A percentile compares a stretch with the other conserved stretches of the same genome.
phyloP scores from a whole-genome alignment of 2,329 filamentous ascomycete genomes.

The Exophiala oligosperma region DNA sequence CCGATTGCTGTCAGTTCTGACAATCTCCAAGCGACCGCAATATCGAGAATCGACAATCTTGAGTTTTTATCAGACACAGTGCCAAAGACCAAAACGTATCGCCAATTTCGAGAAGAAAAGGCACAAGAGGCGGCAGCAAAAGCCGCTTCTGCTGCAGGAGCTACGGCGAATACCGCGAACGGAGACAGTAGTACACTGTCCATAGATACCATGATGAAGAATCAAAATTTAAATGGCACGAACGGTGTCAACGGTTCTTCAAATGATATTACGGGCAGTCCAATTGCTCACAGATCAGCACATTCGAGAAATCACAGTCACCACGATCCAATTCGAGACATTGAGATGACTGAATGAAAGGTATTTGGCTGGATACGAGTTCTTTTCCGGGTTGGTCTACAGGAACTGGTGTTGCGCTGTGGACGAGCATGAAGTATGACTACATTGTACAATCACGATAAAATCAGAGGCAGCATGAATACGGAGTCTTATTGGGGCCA shows the following conservation, averaged over 20 bases:
- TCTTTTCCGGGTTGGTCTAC: background rate
- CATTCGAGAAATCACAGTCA: slow-evolving; percentile 21
- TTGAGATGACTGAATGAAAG: slow-evolving; percentile 23
- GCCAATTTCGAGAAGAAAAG: slow-evolving; percentile 69
- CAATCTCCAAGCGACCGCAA: slow-evolving; percentile 66
- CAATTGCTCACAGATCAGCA: slow-evolving; percentile 13
- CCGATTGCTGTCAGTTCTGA: background rate
- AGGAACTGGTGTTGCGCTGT: background rate
- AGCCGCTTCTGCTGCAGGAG: slow-evolving; percentile 29
- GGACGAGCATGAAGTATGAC: background rate
- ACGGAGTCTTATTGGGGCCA: background rate
- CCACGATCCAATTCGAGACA: slow-evolving; percentile 24
- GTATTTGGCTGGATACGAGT: background rate
- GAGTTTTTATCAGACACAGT: slow-evolving; percentile 93
- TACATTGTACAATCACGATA: background rate
- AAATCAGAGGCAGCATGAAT: background rate
- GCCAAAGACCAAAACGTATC: slow-evolving; percentile 80
- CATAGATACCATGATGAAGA: slow-evolving; percentile 23
- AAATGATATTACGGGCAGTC: background rate
- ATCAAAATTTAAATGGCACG: slow-evolving; percentile 18
- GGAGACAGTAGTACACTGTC: slow-evolving; percentile 25
- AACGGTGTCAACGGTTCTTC: slow-evolving; percentile 19
- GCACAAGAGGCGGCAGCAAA: slow-evolving; percentile 44
- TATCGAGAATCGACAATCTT: slow-evolving; percentile 85
- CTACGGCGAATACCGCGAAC: slow-evolving; percentile 33